phyloP scores from a whole-genome alignment of 371 early-diverging fungal genomes.

The Antonospora locustae region DNA sequence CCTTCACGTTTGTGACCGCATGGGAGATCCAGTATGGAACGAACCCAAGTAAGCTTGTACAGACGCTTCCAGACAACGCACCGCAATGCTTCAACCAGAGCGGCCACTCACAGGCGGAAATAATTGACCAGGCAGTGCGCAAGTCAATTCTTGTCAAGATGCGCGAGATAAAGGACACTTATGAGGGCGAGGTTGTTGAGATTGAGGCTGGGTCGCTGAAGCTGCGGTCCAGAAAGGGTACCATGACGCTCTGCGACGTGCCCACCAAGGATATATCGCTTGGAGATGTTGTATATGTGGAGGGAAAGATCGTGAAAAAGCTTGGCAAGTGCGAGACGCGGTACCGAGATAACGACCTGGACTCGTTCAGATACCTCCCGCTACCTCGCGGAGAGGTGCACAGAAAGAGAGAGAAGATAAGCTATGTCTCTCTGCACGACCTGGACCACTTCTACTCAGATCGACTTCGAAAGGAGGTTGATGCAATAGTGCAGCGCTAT shows the following conservation, averaged over 20 bases:
- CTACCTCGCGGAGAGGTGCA: constrained; percentile 44
- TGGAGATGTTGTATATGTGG: constrained; percentile 52
- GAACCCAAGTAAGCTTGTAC: constrained; percentile 31
- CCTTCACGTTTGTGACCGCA: constrained; percentile 39
- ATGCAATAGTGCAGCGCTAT: constrained; percentile 23
- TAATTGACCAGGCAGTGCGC: constrained; percentile 39
- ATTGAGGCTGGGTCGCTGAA: constrained; percentile 32
- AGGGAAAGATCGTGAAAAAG: constrained; percentile 46
- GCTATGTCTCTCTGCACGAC: constrained; percentile 41
- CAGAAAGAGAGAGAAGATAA: constrained; percentile 39
- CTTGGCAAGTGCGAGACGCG: constrained; percentile 48
- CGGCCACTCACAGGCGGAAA: too few species aligned
- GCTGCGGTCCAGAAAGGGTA: too few species aligned
- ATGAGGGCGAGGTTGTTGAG: constrained; percentile 52
- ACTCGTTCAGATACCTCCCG: constrained; percentile 47
- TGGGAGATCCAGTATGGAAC: constrained; percentile 42
- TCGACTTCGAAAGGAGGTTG: constrained; percentile 34
- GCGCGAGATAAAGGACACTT: constrained; percentile 41
- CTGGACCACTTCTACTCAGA: constrained; percentile 36
- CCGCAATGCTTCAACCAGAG: too few species aligned
- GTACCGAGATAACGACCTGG: constrained; percentile 49
- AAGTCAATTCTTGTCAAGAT: constrained; percentile 30
- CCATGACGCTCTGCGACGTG: neutral
- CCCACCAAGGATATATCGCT: constrained; percentile 5
- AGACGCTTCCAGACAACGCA: too few species aligned